A percentile compares a stretch with the other conserved stretches of the same genome.
phyloP scores from a whole-genome alignment of 306 rosid species.

The Argentina anserina region DNA sequence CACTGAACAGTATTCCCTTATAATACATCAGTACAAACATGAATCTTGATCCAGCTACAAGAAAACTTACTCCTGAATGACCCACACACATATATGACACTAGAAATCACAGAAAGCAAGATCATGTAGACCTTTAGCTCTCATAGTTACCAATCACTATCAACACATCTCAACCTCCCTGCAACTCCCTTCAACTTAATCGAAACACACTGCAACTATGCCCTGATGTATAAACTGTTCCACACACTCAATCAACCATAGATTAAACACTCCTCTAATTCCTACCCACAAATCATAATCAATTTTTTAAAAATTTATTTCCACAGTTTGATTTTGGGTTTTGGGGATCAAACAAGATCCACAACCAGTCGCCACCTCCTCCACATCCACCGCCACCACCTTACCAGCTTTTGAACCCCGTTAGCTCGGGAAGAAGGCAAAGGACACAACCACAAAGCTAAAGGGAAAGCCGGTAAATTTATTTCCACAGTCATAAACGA shows the following conservation, averaged over 20 bases:
- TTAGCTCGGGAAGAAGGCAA: no score
- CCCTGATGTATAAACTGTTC: not conserved
- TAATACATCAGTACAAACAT: not conserved
- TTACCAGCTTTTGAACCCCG: no score
- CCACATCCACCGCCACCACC: no score
- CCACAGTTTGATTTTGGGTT: no score
- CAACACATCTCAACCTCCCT: not conserved
- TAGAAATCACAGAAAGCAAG: not conserved
- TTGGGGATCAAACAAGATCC: no score
- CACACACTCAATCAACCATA: not conserved
- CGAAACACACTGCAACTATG: not conserved
- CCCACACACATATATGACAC: not conserved
- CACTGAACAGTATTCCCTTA: not conserved
- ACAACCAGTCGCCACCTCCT: no score
- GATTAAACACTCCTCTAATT: not conserved
- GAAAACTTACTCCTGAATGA: not conserved
- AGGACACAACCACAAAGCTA: no score
- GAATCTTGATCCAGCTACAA: not conserved
- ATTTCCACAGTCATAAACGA: not conserved
- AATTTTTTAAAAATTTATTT: not conserved
- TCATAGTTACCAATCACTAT: not conserved
- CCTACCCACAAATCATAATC: not conserved
- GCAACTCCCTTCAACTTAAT: not conserved
- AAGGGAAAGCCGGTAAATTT: no score
- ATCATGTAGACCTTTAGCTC: not conserved